phyloP scores from a whole-genome alignment of 2,329 filamentous ascomycete genomes.

The Paracamarosporium sp. region DNA sequence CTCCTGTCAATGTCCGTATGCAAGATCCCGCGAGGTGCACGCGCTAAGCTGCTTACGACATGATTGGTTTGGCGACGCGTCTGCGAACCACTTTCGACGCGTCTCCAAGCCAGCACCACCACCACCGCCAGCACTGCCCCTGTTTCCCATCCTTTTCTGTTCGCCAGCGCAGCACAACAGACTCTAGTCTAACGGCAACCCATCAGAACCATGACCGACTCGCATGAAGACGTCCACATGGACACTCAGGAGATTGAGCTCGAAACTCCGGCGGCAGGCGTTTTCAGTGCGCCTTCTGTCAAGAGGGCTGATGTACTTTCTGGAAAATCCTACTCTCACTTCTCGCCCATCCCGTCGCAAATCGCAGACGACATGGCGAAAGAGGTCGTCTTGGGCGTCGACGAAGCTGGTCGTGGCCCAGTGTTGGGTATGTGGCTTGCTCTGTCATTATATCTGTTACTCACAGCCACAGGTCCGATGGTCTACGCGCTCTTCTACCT shows the following conservation, averaged over 20 bases:
- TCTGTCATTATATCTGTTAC: slow-evolving; percentile 38
- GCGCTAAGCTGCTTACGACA: slow-evolving; percentile 10
- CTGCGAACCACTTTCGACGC: slow-evolving; percentile 16
- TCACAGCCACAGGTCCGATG: slow-evolving; percentile 61
- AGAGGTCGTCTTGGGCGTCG: slow-evolving; percentile 83
- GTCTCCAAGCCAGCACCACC: background rate
- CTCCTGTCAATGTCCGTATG: background rate
- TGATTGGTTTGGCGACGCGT: slow-evolving; percentile 9
- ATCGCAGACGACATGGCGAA: slow-evolving; percentile 53
- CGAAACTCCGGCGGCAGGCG: slow-evolving; percentile 42
- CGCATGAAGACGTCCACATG: slow-evolving; percentile 38
- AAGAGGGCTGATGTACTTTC: slow-evolving; percentile 45
- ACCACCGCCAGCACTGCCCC: background rate
- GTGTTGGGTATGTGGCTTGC: slow-evolving; percentile 71
- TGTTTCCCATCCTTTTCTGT: background rate
- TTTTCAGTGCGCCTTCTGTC: slow-evolving; percentile 59
- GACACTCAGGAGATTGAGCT: slow-evolving; percentile 43
- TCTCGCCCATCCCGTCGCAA: slow-evolving; percentile 51
- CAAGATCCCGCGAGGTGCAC: background rate
- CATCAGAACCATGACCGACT: slow-evolving; percentile 31
- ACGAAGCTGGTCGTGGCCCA: slow-evolving; percentile 92
- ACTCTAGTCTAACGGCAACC: background rate
- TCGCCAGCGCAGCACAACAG: background rate
- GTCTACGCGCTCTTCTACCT: slow-evolving; percentile 76
- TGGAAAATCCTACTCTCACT: slow-evolving; percentile 57